These are phyloP conservation scores for Astraeus odoratus DNA, from an alignment of 768 basidiomycete species.

Conservation along the genomic window DNA sequence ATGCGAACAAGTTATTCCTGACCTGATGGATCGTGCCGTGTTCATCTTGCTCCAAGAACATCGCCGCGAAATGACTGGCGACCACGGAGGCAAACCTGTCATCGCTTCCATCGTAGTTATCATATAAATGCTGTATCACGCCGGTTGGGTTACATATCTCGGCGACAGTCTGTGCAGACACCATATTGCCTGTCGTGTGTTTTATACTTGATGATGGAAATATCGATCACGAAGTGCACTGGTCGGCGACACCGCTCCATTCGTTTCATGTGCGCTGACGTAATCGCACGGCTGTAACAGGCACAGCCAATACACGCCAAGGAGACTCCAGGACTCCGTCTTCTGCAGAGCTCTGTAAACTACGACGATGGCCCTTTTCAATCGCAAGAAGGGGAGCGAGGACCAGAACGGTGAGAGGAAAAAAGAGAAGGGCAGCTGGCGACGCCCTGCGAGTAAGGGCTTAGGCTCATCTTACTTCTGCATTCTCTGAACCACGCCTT, in stretches of 20 bases:
- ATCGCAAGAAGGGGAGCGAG: slow-evolving; percentile 37
- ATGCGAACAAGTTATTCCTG: slow-evolving; percentile 8
- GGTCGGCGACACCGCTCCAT: neutral
- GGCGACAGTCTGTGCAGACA: slow-evolving; percentile 42
- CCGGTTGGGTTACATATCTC: slow-evolving; percentile 43
- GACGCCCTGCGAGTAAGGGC: slow-evolving; percentile 71
- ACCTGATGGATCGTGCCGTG: slow-evolving; percentile 19
- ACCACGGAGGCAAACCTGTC: slow-evolving; percentile 37
- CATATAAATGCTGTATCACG: slow-evolving; percentile 44
- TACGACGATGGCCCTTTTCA: slow-evolving; percentile 50
- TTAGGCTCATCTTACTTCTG: slow-evolving; percentile 2
- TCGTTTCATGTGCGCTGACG: neutral
- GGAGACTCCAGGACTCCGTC: neutral
- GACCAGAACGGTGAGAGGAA: slow-evolving; percentile 44
- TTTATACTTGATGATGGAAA: too few species aligned
- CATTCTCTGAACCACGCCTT: slow-evolving; percentile 11
- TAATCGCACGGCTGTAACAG: neutral
- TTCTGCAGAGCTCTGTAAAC: slow-evolving; percentile 8
- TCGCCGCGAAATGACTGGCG: slow-evolving; percentile 36
- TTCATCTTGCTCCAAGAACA: slow-evolving; percentile 35
- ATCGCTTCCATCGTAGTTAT: slow-evolving; percentile 14
- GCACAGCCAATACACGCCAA: slow-evolving; percentile 3
- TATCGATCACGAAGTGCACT: too few species aligned
- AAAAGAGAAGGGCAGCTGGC: slow-evolving; percentile 83
- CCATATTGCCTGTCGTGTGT: slow-evolving; percentile 34